Conservation (phyloP, 2,329 filamentous ascomycete species). For the Dendryphion nanum region DNA sequence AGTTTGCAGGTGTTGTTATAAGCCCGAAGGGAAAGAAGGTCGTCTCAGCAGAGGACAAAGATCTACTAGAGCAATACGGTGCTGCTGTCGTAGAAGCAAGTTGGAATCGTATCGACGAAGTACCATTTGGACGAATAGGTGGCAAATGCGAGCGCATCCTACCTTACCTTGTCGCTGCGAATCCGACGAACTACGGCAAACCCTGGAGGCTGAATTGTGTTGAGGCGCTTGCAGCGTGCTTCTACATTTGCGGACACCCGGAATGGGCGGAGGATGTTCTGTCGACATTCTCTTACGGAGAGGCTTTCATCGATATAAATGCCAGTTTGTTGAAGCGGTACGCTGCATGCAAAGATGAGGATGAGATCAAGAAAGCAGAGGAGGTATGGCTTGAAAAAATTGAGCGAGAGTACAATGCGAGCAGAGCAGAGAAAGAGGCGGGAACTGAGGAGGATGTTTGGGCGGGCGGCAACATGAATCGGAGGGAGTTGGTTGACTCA, state of each 20-base stretch:
- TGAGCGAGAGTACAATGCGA: conserved; percentile 85
- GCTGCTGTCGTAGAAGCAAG: conserved; percentile 96
- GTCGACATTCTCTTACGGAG: conserved; percentile 82
- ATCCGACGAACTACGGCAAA: conserved; percentile 94
- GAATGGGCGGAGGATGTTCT: conserved; percentile 90
- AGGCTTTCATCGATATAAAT: conserved; percentile 90
- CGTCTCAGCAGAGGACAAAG: conserved; percentile 77
- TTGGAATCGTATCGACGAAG: conserved; percentile 89
- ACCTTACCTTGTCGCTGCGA: conserved; percentile 90
- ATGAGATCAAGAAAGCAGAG: conserved; percentile 78
- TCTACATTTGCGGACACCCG: conserved; percentile 84
- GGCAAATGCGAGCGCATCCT: conserved; percentile 83
- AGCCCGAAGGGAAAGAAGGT: conserved; percentile 90
- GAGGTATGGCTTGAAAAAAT: conserved; percentile 85
- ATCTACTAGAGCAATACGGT: conserved; percentile 81
- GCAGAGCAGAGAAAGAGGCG: conserved; percentile 63
- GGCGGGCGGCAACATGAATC: conserved; percentile 88
- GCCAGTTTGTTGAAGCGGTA: conserved; percentile 77
- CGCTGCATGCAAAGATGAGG: conserved; percentile 77
- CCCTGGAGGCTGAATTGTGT: conserved; percentile 95
- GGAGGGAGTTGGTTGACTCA: conserved; percentile 48
- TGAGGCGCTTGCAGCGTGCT: conserved; percentile 89
- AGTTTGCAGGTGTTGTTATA: conserved; percentile 87
- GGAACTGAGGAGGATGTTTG: conserved; percentile 69
- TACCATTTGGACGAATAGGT: conserved; percentile 87